A percentile compares a stretch with the other conserved stretches of the same genome.
These are phyloP conservation scores for Aplosporella prunicola DNA, from an alignment of 2,329 filamentous ascomycete genomes.

Conservation along the genomic window DNA sequence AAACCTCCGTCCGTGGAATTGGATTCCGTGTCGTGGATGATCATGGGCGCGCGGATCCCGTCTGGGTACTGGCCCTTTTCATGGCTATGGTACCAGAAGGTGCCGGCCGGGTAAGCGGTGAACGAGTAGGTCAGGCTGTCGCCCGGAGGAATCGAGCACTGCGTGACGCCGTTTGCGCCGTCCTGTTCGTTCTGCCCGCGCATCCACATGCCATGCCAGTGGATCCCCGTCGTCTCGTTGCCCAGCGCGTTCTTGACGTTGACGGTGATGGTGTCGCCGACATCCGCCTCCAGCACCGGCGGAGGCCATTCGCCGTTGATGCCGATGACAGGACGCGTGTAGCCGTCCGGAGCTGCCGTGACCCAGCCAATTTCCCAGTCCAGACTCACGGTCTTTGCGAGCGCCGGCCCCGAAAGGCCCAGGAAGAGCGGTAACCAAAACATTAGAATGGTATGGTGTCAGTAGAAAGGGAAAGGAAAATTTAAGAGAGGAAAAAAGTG, in stretches of 20 bases:
- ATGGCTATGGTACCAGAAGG: conserved; percentile 74
- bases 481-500: too few species aligned
- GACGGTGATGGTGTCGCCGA: conserved; percentile 51
- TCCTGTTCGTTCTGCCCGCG: conserved; percentile 62
- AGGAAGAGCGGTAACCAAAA: too few species aligned
- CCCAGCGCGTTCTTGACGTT: conserved; percentile 51
- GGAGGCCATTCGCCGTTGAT: conserved; percentile 70
- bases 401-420: background rate
- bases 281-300: conserved; percentile 50
- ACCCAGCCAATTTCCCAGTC: conserved; percentile 67
- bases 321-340: conserved; percentile 57
- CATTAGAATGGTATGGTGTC: too few species aligned
- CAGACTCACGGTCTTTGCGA: conserved; percentile 40
- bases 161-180: conserved; percentile 54
- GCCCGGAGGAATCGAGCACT: conserved; percentile 57
- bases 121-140: conserved; percentile 61
- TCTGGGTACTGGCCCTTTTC: conserved; percentile 60
- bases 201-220: conserved; percentile 64
- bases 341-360: conserved; percentile 59
- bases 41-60: conserved; percentile 54
- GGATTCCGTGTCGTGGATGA: conserved; percentile 49
- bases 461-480: too few species aligned
- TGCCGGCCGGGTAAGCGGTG: conserved; percentile 46
- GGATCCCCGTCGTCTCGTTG: conserved; percentile 54
- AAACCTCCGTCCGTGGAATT: background rate